Evolutionary conservation across 768 basidiomycete genomes (phyloP).

Genomic region (Suillus spraguei): DNA sequence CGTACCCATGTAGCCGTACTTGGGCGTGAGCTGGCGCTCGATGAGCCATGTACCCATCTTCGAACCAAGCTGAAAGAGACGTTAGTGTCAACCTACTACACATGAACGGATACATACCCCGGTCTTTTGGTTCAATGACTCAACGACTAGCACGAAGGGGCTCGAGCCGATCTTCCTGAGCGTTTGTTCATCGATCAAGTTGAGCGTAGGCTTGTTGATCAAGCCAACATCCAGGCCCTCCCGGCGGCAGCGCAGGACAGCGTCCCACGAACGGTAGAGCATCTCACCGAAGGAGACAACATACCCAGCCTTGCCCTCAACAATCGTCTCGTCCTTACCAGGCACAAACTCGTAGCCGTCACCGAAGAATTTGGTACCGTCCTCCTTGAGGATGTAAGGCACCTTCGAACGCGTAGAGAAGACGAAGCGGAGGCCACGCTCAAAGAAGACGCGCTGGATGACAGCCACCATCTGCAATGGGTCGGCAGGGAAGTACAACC

Average conservation of each 20-base stretch:
- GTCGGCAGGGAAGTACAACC: conserved; percentile 89
- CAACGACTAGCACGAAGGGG: conserved; percentile 82
- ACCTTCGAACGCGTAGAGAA: conserved; percentile 92
- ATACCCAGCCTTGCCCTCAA: conserved; percentile 78
- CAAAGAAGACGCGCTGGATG: conserved; percentile 79
- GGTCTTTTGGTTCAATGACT: conserved; percentile 87
- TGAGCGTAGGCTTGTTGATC: conserved; percentile 85
- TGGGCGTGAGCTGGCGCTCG: conserved; percentile 79
- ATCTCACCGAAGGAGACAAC: conserved; percentile 88
- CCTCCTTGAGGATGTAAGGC: conserved; percentile 80
- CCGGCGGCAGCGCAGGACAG: conserved; percentile 72
- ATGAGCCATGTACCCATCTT: conserved; percentile 87
- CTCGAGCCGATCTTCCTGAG: conserved; percentile 72
- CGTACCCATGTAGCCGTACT: conserved; percentile 80
- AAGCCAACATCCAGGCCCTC: conserved; percentile 79
- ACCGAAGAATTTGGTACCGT: conserved; percentile 69
- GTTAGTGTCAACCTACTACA: neutral
- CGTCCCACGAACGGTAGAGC: conserved; percentile 83
- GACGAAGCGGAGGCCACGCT: conserved; percentile 80
- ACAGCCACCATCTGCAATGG: conserved; percentile 78
- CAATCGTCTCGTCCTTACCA: conserved; percentile 82
- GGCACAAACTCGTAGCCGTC: conserved; percentile 78
- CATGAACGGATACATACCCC: conserved; percentile 44
- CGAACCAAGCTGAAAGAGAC: conserved; percentile 55
- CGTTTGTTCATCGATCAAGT: conserved; percentile 80